Base-by-base conservation (phyloP, 2,329 filamentous ascomycete genomes). In the Elsinoe fawcettii region DNA sequence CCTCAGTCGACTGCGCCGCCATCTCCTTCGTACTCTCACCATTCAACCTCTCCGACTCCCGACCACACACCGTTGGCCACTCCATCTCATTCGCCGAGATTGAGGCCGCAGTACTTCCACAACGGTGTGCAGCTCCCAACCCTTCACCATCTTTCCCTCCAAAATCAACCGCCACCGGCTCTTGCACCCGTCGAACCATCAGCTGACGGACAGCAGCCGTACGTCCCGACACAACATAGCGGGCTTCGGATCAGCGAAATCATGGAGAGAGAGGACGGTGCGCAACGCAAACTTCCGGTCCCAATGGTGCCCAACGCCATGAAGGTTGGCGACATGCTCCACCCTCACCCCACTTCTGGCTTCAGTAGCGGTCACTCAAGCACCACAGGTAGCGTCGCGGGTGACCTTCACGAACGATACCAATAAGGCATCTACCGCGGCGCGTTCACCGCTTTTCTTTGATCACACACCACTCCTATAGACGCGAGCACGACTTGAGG, bases 41-140 rank as follows among this genome's bases (percentile, higher is more conserved):
- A 96, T 72, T 96, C 92, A 9, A 81, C 92, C 47, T 97, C 92
- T 8, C 93, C 92, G 3, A 99, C 92, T 1, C 93, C 92, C 9
- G 92, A 97, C 68, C 91, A 96, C 76, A 97, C 93, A n/a, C 92
- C 92, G n/a, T 84, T 97, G 57, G 92, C 91, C 25, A 99, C 92
- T 4, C 92, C 92, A 3, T 92, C 91, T 43, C 93, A 97, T 73
- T 96, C 91, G 16, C 93, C 93, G 54, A 88, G 93, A 43, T 79
- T 99, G 64, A 82, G 91, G 60, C 89, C 92, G 2, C 86, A 88
- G 67, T 82, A 77, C 63, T 77, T 80, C 57, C 77, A 80, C 61
- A 79, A 77, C 63, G 84, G 87, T 63, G 80, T 92, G 65, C 91
- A 96, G 71, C 79, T 97, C 56, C 92, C 93, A 30, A 90, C 88